Conservation (phyloP, 192 early-diverging fungal species). For the Coemansia sp. region DNA sequence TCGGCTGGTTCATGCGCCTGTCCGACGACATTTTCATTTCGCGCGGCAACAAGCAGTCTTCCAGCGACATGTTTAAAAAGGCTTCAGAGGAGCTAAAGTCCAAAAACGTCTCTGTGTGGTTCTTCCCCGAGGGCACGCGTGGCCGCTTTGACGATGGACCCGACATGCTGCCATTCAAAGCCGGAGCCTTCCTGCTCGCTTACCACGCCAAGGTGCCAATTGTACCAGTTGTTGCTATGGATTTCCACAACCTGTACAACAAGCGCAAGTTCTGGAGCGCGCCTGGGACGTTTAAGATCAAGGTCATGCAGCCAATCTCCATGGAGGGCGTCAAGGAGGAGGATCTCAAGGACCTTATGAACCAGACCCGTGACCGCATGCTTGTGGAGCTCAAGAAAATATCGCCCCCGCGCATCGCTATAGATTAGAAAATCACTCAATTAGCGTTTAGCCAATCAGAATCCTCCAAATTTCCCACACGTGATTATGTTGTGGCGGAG, state of each 20-base stretch:
- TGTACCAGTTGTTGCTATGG: conserved; percentile 80
- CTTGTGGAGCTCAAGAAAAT: conserved; percentile 37
- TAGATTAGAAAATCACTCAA: not conserved
- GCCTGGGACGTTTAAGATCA: conserved; percentile 40
- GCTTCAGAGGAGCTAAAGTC: conserved; percentile 75
- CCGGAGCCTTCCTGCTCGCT: conserved; percentile 94
- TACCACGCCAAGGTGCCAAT: conserved; percentile 84
- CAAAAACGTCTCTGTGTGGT: conserved; percentile 77
- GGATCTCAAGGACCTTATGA: conserved; percentile 42
- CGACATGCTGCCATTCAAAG: conserved; percentile 86
- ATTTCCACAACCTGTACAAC: conserved; percentile 57
- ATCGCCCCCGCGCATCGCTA: conserved; percentile 32
- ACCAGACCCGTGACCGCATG: conserved; percentile 50
- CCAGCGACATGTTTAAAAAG: conserved; percentile 76
- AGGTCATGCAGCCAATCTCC: conserved; percentile 44
- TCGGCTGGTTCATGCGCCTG: conserved; percentile 71
- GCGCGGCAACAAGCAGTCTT: conserved; percentile 75
- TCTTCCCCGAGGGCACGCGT: conserved; percentile 95
- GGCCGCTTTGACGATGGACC: conserved; percentile 61
- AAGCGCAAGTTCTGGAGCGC: conserved; percentile 41
- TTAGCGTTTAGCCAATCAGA: not conserved
- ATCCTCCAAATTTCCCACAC: not conserved
- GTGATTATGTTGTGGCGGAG: not conserved
- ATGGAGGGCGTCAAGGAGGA: conserved; percentile 44
- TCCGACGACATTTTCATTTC: conserved; percentile 89